Percentiles rank a stretch among this genome's conserved stretches.
phyloP scores from a whole-genome alignment of 1,284 basidiomycete species.

The Leccinum subrobustum region DNA sequence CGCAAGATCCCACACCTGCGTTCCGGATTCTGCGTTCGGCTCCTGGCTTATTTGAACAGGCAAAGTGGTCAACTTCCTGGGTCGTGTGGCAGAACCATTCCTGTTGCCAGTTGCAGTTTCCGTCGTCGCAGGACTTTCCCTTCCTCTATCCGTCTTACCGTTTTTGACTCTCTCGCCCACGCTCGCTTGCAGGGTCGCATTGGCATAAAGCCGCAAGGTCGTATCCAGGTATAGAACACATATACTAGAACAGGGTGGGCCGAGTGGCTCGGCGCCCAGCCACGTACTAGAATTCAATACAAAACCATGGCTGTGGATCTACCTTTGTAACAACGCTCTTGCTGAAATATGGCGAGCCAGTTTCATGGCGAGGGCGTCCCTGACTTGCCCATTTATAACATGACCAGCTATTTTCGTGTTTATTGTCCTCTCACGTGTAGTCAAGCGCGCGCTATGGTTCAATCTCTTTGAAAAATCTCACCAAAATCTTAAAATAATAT shows the following conservation, averaged over 20 bases:
- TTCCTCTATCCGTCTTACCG: conserved; percentile 13
- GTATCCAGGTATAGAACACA: conserved; percentile 15
- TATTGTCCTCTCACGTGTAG: conserved; percentile 17
- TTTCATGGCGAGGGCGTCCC: conserved; percentile 11
- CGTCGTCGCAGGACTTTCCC: conserved; percentile 16
- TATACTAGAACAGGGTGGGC: conserved; percentile 7
- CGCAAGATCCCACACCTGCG: conserved; percentile 7
- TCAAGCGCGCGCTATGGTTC: conserved; percentile 6
- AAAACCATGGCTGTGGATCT: conserved; percentile 5
- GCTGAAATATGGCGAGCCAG: not conserved
- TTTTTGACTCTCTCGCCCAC: conserved; percentile 13
- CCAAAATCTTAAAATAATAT: not conserved
- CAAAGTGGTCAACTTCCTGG: conserved; percentile 3
- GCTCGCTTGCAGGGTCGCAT: conserved; percentile 11
- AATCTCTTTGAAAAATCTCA: not conserved
- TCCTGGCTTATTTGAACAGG: conserved; percentile 8
- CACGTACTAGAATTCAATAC: conserved; percentile 1
- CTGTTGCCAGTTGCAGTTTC: conserved; percentile 16
- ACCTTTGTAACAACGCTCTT: not conserved
- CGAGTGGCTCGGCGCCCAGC: not conserved
- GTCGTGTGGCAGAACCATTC: conserved; percentile 15
- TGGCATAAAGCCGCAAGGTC: conserved; percentile 18
- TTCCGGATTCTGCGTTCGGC: conserved; percentile 3
- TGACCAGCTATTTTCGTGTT: conserved; percentile 11
- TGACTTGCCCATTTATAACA: conserved; percentile 10